These are phyloP conservation scores for Spiromastix sp. DNA, from an alignment of 2,329 filamentous ascomycete species.

Conservation along the genomic window DNA sequence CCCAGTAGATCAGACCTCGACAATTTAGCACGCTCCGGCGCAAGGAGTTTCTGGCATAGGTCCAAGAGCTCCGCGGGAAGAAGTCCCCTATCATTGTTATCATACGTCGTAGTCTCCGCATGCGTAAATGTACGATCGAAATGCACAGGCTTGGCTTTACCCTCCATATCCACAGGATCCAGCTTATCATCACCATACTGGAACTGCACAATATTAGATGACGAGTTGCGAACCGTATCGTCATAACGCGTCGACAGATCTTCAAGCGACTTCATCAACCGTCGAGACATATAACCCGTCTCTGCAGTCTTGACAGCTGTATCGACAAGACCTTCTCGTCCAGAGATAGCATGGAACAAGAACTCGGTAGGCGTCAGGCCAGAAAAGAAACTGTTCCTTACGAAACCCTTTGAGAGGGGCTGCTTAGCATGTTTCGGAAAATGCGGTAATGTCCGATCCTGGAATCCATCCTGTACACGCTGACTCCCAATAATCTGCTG, in stretches of 20 bases:
- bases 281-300: constrained; percentile 97
- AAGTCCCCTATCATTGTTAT: constrained; percentile 64
- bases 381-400: constrained; percentile 93
- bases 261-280: constrained; percentile 95
- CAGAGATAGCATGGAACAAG: constrained; percentile 95
- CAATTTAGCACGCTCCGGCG: constrained; percentile 56
- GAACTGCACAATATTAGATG: constrained; percentile 84
- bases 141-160: constrained; percentile 79
- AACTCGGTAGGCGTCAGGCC: constrained; percentile 87
- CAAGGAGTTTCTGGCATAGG: constrained; percentile 58
- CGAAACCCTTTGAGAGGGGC: constrained; percentile 93
- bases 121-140: constrained; percentile 89
- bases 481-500: constrained; percentile 94
- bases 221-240: constrained; percentile 85
- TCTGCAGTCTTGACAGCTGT: constrained; percentile 98
- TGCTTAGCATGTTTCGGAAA: constrained; percentile 89
- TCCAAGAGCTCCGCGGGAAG: constrained; percentile 62
- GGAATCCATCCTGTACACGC: constrained; percentile 91
- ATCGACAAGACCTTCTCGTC: constrained; percentile 96
- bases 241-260: constrained; percentile 92
- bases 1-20: constrained; percentile 51
- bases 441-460: constrained; percentile 87
- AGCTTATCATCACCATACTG: constrained; percentile 94
- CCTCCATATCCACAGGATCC: constrained; percentile 97
- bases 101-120: constrained; percentile 62